A percentile compares a stretch with the other conserved stretches of the same genome.
Evolutionary conservation across 2,329 filamentous ascomycete species (phyloP).

Genomic region (Diplodia corticola): DNA sequence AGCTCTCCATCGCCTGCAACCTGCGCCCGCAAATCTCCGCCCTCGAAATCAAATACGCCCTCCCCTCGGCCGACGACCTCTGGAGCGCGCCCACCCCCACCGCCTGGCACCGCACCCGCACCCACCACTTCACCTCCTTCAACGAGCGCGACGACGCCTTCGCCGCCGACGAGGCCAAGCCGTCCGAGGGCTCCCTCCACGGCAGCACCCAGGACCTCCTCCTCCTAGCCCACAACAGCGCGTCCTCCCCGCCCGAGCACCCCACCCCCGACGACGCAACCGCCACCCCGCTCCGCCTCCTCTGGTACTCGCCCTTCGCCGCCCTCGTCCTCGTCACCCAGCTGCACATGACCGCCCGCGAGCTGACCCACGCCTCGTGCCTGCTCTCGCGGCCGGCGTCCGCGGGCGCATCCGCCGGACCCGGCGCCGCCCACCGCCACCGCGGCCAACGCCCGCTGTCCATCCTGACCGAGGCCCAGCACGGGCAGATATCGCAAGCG

Average conservation of each 20-base stretch:
- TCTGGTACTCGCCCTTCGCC: constrained; percentile 9
- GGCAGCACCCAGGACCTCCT: background rate
- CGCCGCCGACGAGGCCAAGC: background rate
- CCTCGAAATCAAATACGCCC: constrained; percentile 30
- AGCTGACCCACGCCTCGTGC: background rate
- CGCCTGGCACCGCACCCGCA: constrained; percentile 24
- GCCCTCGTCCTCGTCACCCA: background rate
- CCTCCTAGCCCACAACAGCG: background rate
- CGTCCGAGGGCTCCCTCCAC: background rate
- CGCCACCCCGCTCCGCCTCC: background rate
- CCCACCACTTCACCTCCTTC: constrained; percentile 2
- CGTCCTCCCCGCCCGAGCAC: background rate
- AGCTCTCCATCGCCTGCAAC: constrained; percentile 7
- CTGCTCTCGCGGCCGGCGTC: background rate
- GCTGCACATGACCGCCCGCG: background rate
- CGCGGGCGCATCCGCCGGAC: too few species aligned
- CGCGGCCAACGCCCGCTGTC: background rate
- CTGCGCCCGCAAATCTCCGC: constrained; percentile 26
- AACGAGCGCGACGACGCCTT: background rate
- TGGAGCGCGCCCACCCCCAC: constrained; percentile 27
- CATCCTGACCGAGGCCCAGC: background rate
- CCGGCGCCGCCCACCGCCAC: background rate
- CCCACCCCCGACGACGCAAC: background rate
- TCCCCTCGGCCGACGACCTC: constrained; percentile 29
- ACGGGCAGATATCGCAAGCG: background rate